Evolutionary conservation across 2,329 filamentous ascomycete genomes (phyloP), one percentile per base, ranked within the genome.

Genomic region (Bipolaris gigantea): DNA sequence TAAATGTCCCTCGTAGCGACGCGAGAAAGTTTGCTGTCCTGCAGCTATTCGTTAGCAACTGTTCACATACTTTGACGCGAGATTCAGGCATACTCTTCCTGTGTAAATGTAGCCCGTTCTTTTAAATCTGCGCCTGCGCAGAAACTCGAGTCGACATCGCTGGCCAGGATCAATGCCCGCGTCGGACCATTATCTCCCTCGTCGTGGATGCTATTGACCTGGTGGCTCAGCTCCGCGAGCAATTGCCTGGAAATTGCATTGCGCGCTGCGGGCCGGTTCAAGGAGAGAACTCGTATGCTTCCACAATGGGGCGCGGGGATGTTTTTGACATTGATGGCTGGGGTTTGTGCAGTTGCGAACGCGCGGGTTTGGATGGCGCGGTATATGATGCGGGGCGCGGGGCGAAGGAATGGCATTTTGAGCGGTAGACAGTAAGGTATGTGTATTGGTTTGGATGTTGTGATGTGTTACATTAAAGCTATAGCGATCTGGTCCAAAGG

Each of bases 91-190:
- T 74, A 96, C 92, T 97, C 89, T 65, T 91, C 84, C 56, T 81
- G 82, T 1, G 85, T 87, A 75, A 97, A 94, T 4, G 81, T 84
- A 54, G 83, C 83, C 25, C 93, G 81, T 80, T 97, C 93, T 73
- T 97, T 97, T 67, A 99, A 77, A 72, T 99, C 94, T 4, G 94
- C 94, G 34, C 94, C 94, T 0, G 94, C 91, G 75, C 94, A 99
- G 75, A 99, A 99, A 66, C 87, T 89, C 21, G 85, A 81, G 64
- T 97, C 90, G n/a, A 90, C 83, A 36, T 90, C 90, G 69, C 90
- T 95, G 10, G 90, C 89, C 15, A 99, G 66, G 36, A 99, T 85
- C 63, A 99, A 74, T 2, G 90, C 93, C 61, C 94, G 80, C 15
- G 92, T 97, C 30, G 80, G 75, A 3, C 83, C 83, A 21, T 75